Conservation (phyloP, 345 rosid genomes). For the Syzygium jambos region DNA sequence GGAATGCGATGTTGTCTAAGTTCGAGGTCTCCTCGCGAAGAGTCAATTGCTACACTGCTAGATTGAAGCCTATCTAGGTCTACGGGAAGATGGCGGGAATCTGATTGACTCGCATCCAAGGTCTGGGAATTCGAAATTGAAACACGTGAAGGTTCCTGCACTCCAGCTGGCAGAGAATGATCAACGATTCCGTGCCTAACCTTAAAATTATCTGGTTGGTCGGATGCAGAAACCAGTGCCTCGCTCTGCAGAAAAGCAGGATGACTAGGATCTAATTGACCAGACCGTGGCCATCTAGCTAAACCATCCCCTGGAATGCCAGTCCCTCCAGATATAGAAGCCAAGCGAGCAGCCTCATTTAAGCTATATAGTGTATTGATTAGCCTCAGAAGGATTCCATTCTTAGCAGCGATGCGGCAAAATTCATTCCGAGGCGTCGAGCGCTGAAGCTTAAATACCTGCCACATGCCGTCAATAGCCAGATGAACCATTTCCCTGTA, state of each 20-base stretch:
- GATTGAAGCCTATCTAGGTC: conserved; percentile 61
- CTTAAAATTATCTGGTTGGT: conserved; percentile 58
- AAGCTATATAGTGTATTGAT: conserved; percentile 93
- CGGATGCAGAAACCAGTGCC: conserved; percentile 27
- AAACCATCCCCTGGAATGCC: conserved; percentile 51
- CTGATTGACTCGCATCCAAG: conserved; percentile 50
- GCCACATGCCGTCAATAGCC: conserved; percentile 99
- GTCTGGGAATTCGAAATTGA: conserved; percentile 70
- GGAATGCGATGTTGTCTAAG: conserved; percentile 39
- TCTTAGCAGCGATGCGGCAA: conserved; percentile 91
- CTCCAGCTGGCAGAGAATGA: conserved; percentile 29
- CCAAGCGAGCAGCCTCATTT: conserved; percentile 89
- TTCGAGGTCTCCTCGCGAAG: conserved; percentile 43
- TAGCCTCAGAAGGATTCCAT: conserved; percentile 77
- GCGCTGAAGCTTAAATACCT: conserved; percentile 90
- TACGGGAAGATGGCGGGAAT: conserved; percentile 23
- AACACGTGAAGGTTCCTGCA: conserved; percentile 61
- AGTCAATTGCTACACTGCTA: conserved; percentile 47
- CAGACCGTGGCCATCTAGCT: conserved; percentile 59
- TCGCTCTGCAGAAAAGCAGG: conserved; percentile 61
- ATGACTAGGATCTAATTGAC: conserved; percentile 62
- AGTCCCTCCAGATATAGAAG: conserved; percentile 57
- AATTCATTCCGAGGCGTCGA: conserved; percentile 94
- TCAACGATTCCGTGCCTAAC: conserved; percentile 37
- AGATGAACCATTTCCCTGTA: conserved; percentile 99